Evolutionary conservation across 2,329 filamentous ascomycete genomes (phyloP), one percentile per base, ranked within the genome.

Genomic region (Ophiocordyceps australis): DNA sequence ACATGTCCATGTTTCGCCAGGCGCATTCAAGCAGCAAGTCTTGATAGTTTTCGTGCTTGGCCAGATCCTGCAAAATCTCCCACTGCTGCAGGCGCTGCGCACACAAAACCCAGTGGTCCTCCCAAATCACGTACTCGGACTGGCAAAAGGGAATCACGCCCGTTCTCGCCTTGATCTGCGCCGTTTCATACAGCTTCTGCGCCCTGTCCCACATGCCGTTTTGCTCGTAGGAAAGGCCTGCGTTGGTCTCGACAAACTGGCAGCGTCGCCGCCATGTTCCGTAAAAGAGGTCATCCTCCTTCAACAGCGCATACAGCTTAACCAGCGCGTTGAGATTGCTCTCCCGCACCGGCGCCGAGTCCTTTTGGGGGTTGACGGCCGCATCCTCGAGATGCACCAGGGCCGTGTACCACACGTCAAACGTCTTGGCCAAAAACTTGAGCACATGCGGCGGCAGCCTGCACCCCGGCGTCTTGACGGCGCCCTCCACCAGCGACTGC

Each of bases 121-220:
- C 89, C 89, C 89, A 99, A 2, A 99, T 66, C 69, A 92, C 94
- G 52, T 99, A 99, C 50, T 99, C 89, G 17, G 76, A 83, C 40
- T 91, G 80, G 1, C 86, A 93, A 49, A 94, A 95, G 1, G 89
- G 86, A 32, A 95, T 72, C n/a, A 86, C 81, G 26, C 85, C 89
- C 1, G 86, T 95, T 24, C 91, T 72, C 23, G 91, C 89, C 49
- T 95, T 98, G 47, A 98, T 82, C 50, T 98, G 91, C 1, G 91
- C 89, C 29, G 76, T 76, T 50, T 99, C 89, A 48, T 95, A 98
- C 57, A 94, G 76, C 42, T 80, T 79, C 53, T 98, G 91, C 2
- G 91, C 85, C 52, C 95, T 95, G 41, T 98, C 89, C 91, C 89
- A 98, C 69, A 95, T 92, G 24, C 89, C 89, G 40, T 92, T 92